Conservation (phyloP, 768 basidiomycete species). For the Kwoniella europaea region DNA sequence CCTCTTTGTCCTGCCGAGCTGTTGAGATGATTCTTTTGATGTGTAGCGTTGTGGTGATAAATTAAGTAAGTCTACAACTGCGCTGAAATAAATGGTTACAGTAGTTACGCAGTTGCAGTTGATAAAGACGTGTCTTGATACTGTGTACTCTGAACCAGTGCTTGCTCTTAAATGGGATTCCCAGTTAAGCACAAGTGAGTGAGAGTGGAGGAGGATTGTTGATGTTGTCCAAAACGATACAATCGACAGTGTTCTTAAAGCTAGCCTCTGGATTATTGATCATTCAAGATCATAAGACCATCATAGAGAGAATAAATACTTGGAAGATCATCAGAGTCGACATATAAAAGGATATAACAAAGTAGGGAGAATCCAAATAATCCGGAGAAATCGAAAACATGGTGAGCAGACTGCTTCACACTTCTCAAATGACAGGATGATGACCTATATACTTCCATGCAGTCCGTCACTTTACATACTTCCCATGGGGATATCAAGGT, state of each 20-base stretch:
- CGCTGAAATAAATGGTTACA: no score
- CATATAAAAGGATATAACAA: no score
- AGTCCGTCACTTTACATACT: constrained; percentile 96
- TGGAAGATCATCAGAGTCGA: no score
- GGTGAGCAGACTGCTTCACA: background rate
- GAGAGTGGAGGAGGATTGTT: constrained; percentile 7
- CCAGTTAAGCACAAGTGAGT: background rate
- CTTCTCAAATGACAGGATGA: background rate
- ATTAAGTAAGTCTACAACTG: no score
- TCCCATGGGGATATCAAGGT: constrained; percentile 95
- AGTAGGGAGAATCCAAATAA: no score
- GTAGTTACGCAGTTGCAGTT: background rate
- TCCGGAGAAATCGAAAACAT: no score
- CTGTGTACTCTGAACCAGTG: no score
- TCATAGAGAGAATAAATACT: background rate
- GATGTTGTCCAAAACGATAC: background rate
- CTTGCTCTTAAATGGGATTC: background rate
- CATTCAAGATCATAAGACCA: background rate
- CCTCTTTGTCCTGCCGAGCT: background rate
- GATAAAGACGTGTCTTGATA: background rate
- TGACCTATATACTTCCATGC: background rate
- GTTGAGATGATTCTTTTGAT: background rate
- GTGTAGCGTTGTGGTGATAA: background rate
- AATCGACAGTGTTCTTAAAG: background rate
- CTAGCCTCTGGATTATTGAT: background rate